Evolutionary conservation across 371 early-diverging fungal genomes (phyloP).

Genomic region (Mortierella sp.): DNA sequence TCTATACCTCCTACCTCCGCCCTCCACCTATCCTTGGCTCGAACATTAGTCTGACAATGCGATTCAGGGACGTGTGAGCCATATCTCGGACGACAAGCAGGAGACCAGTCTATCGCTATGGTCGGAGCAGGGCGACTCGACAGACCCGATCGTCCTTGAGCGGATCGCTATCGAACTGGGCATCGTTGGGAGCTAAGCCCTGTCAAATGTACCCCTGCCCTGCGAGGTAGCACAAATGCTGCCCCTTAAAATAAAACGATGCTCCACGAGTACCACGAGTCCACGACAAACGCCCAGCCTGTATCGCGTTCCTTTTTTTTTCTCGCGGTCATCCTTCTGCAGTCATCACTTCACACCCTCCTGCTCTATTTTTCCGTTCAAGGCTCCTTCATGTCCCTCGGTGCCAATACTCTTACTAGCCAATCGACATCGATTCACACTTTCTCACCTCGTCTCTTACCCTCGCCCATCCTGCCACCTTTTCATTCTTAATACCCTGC

Average conservation of each 20-base stretch:
- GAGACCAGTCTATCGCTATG: slow-evolving; percentile 16
- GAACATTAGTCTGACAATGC: not conserved
- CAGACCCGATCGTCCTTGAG: not conserved
- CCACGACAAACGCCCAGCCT: not conserved
- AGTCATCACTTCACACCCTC: not conserved
- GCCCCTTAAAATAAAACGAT: slow-evolving; percentile 8
- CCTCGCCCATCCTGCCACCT: not conserved
- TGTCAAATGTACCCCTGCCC: not conserved
- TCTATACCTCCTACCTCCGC: not conserved
- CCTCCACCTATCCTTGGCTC: no score
- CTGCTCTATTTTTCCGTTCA: not conserved
- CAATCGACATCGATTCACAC: not conserved
- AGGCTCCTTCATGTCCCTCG: slow-evolving; percentile 26
- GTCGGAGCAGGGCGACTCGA: slow-evolving; percentile 1
- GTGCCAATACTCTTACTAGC: not conserved
- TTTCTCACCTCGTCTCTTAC: not conserved
- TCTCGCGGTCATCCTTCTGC: not conserved
- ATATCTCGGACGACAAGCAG: slow-evolving; percentile 22
- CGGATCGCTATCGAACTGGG: slow-evolving; percentile 24
- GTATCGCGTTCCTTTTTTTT: not conserved
- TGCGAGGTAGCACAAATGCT: not conserved
- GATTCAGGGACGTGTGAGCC: slow-evolving; percentile 19
- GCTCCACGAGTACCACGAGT: no score
- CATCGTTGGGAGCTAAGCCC: slow-evolving; percentile 6
- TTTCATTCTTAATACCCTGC: not conserved